A percentile compares a stretch with the other conserved stretches of the same genome.
Conservation (phyloP, 2,329 filamentous ascomycete species). For the Beauveria pseudobassiana region DNA sequence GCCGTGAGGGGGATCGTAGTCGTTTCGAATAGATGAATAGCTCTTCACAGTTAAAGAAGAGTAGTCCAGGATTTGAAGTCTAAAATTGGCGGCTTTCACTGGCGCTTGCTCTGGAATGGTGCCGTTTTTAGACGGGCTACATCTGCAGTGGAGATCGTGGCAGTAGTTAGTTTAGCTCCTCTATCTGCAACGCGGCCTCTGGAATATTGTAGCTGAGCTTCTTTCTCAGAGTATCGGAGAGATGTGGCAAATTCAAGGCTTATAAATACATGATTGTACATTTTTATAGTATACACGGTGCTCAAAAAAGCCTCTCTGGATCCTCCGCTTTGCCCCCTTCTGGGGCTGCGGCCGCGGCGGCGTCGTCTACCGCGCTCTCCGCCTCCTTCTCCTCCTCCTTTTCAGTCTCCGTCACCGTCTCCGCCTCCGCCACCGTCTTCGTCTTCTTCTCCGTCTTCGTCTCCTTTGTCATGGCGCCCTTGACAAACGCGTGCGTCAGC, state of each 20-base stretch:
- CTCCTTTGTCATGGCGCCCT: constrained; percentile 19
- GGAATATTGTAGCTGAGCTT: too few relatives aligned
- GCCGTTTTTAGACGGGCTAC: neutral
- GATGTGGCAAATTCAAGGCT: neutral
- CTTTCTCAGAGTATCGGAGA: too few relatives aligned
- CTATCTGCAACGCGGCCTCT: neutral
- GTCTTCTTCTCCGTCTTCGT: too few relatives aligned
- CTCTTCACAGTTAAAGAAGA: too few relatives aligned
- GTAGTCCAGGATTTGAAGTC: neutral
- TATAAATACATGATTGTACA: neutral
- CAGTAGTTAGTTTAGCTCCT: too few relatives aligned
- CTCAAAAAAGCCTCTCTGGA: neutral
- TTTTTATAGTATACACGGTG: neutral
- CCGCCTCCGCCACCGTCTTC: too few relatives aligned
- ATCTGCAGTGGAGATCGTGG: neutral
- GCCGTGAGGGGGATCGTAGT: too few relatives aligned
- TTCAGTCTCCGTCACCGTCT: too few relatives aligned
- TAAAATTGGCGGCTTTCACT: neutral
- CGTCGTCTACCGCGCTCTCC: neutral
- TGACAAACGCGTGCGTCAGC: constrained; percentile 62
- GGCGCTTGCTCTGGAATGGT: neutral
- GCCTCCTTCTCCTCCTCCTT: neutral
- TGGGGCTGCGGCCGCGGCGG: neutral
- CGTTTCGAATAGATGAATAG: too few relatives aligned
- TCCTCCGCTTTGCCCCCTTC: neutral